Conservation (phyloP, 441 rosid species). For the Adansonia madagascariensis region DNA sequence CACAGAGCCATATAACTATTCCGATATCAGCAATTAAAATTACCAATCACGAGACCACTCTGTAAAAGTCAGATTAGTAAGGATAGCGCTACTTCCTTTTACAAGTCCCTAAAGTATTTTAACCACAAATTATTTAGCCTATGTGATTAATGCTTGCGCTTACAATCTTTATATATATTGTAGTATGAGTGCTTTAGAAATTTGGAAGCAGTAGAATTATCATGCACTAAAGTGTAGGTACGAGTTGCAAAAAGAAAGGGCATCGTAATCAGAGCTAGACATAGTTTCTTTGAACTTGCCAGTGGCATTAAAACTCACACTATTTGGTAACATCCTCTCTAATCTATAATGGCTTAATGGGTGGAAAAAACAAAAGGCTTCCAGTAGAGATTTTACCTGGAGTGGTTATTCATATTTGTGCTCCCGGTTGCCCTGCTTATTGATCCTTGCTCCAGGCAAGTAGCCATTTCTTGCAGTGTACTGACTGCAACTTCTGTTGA, state of each 20-base stretch:
- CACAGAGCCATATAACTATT: conserved; percentile 21
- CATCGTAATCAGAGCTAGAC: background rate
- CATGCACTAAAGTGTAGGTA: background rate
- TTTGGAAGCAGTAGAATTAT: conserved; percentile 11
- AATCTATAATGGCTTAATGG: background rate
- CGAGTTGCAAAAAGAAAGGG: background rate
- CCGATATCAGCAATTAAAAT: conserved; percentile 6
- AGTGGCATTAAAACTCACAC: background rate
- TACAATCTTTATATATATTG: background rate
- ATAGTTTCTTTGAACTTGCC: conserved; percentile 1
- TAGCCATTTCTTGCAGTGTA: conserved; percentile 64
- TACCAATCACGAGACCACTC: background rate
- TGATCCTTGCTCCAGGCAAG: conserved; percentile 70
- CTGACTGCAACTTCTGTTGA: conserved; percentile 59
- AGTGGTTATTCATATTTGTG: conserved; percentile 70
- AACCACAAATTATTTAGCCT: conserved; percentile 13
- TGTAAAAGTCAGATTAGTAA: background rate
- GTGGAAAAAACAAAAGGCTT: background rate
- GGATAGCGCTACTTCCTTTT: conserved; percentile 1
- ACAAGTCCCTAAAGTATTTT: conserved; percentile 11
- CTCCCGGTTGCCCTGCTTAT: conserved; percentile 65
- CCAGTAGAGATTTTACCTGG: conserved; percentile 45
- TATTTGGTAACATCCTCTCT: background rate
- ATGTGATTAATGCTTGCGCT: background rate
- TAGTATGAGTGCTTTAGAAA: conserved; percentile 1